Percentiles rank a stretch among this genome's conserved stretches.
Conservation (phyloP, 345 rosid genomes). For the Iberis pinnata region DNA sequence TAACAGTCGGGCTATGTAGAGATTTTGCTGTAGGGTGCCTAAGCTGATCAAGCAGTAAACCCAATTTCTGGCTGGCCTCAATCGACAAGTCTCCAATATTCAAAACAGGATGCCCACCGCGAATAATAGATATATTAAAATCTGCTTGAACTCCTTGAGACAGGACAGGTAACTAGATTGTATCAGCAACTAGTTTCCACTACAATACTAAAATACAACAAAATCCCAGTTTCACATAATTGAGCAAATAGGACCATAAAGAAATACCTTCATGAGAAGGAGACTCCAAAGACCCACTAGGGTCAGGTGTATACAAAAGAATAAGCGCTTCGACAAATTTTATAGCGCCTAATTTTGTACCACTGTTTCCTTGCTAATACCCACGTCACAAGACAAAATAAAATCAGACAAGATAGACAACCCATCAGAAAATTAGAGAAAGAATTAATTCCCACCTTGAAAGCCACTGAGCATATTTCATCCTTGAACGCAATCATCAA, state of each 20-base stretch:
- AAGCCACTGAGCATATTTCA: constrained; percentile 62
- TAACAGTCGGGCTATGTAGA: constrained; percentile 51
- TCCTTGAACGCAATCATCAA: constrained; percentile 86
- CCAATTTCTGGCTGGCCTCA: constrained; percentile 82
- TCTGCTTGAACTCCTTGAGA: constrained; percentile 50
- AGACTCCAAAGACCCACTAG: constrained; percentile 53
- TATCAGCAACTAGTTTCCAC: constrained; percentile 22
- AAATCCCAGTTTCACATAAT: not conserved
- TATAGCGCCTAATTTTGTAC: constrained; percentile 64
- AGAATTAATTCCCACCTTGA: constrained; percentile 45
- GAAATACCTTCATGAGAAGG: constrained; percentile 55
- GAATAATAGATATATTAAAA: constrained; percentile 78
- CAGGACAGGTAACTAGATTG: constrained; percentile 23
- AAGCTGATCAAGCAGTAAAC: constrained; percentile 86
- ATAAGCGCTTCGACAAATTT: constrained; percentile 87
- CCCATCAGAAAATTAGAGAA: not conserved
- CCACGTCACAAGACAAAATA: constrained; percentile 20
- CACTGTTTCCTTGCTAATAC: constrained; percentile 70
- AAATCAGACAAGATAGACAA: constrained; percentile 14
- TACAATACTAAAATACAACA: constrained; percentile 5
- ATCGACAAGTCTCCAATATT: constrained; percentile 78
- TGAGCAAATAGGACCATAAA: constrained; percentile 12
- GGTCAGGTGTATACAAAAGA: constrained; percentile 81
- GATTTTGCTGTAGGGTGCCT: constrained; percentile 74
- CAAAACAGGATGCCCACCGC: constrained; percentile 80